Evolutionary conservation across 805 yeast species (phyloP), one percentile per base, ranked within the genome.

Genomic region (Metschnikowia dekortorum): DNA sequence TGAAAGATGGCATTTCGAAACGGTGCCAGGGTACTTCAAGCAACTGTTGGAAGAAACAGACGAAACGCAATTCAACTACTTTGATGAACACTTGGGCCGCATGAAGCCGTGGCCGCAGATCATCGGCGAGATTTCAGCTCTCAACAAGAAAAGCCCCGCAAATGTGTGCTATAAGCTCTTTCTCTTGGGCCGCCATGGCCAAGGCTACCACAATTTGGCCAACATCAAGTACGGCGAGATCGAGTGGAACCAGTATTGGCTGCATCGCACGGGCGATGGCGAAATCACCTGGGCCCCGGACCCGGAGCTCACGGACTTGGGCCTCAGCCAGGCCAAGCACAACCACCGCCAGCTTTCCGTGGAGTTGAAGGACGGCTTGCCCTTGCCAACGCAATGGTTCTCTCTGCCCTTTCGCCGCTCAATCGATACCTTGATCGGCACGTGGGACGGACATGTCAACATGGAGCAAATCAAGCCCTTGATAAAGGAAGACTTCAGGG

Each of bases 351-450:
- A 68, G 18, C 75, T 81, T 77, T 59, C 59, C 39, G 50, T 59
- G 16, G 76, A 76, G 55, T 42, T 75, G 26, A 63, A 64, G 11
- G 54, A 57, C 16, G 58, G 60, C n/a, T 50, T 51, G 37, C 48
- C 46, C 13, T 46, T 69, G 31, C 83, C 83, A 3, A 61, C 71
- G 22, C 57, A 58, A 44, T 75, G 74, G 67, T 78, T 66, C 53
- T 65, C 68, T 9, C 77, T 82, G n/a, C 83, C 83, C 1, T 75
- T 79, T 51, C 66, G 75, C n/a, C 65, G 83, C 46, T 73, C 82
- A 4, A 63, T 72, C 32, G 82, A 78, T 52, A 79, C 83, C 8
- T 65, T 79, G 60, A 63, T 70, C 8, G 57, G 67, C 52, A 76
- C 83, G 5, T 79, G 82, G 82, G 55, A 65, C 11, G 72, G 65